Base-by-base conservation (phyloP, 2,329 filamentous ascomycete genomes). In the Botryotinia convoluta region DNA sequence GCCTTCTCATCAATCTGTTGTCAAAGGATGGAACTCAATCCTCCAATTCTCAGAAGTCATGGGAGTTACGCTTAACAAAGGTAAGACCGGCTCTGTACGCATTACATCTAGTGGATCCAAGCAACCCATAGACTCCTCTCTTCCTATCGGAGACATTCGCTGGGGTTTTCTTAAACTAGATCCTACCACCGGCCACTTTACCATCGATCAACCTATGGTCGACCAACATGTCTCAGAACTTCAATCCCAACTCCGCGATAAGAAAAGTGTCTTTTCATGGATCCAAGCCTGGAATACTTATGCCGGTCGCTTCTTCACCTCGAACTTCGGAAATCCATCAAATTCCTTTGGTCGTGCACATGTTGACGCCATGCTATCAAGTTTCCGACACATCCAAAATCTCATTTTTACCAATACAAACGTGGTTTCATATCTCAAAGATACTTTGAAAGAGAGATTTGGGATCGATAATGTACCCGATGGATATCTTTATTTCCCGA, bases 221-320 rank as follows among this genome's bases (percentile, higher is more conserved):
- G 84, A 88, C 73, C 80, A 83, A 39, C 89, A 91, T 76, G 87
- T 89, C 70, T 78, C 82, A n/a, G 87, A 90, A 78, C 84, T 91
- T 16, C 82, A 84, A 67, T 83, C 81, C 4, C 88, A 91, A 77
- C 85, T 91, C 32, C 80, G 82, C 2, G 83, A 85, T 39, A 79
- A 79, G 39, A 87, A 86, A 76, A 83, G 84, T 73, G 81, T 90
- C 10, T 87, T 91, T 74, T 82, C 86, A 39, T 90, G 87, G 84
- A 84, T 90, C 5, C 85, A 89, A 76, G 87, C 87, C 0, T 90
- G 88, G 84, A 90, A 90, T 76, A 86, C 83, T 57, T 90, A 89
- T 77, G 85, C 87, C 44, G 84, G 83, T 12, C 84, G 85, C 1
- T 90, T 90, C 79, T 89, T 90, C 78, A 82, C 82, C 69, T 86